Percentiles rank a stretch among this genome's conserved stretches.
Conservation (phyloP, 345 rosid genomes). For the Pugionium dolabratum region DNA sequence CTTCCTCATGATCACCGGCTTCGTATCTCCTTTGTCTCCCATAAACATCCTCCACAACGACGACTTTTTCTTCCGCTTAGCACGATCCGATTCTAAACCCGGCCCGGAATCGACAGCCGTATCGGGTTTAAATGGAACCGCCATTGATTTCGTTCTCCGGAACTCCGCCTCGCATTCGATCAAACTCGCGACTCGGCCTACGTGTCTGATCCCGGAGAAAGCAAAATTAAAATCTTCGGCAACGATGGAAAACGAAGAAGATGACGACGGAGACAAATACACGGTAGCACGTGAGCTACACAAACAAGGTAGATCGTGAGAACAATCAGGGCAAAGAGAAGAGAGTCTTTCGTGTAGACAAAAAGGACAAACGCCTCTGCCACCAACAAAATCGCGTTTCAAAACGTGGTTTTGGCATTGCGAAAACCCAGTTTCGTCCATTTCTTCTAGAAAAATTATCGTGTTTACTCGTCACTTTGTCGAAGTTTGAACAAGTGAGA, state of each 20-base stretch:
- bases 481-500: constrained; percentile 22
- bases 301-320: constrained; percentile 65
- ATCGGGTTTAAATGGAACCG: constrained; percentile 59
- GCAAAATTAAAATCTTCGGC: constrained; percentile 32
- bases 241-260: constrained; percentile 47
- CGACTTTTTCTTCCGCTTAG: constrained; percentile 34
- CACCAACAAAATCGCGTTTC: constrained; percentile 45
- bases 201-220: constrained; percentile 43
- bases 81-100: constrained; percentile 14
- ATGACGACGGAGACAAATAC: constrained; percentile 49
- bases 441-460: constrained; percentile 8
- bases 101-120: constrained; percentile 24
- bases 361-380: constrained; percentile 46
- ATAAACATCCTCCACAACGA: constrained; percentile 63
- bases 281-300: constrained; percentile 53
- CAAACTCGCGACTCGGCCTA: constrained; percentile 59
- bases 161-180: constrained; percentile 73
- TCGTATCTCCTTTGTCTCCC: constrained; percentile 42
- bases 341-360: constrained; percentile 56
- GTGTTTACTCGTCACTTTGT: constrained; percentile 6
- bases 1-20: constrained; percentile 66
- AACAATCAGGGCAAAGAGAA: constrained; percentile 87
- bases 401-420: constrained; percentile 77
- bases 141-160: constrained; percentile 77
- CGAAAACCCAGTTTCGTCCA: constrained; percentile 74